Conservation (phyloP, 148 eudicot species). For the Tetragonia tetragonoides region DNA sequence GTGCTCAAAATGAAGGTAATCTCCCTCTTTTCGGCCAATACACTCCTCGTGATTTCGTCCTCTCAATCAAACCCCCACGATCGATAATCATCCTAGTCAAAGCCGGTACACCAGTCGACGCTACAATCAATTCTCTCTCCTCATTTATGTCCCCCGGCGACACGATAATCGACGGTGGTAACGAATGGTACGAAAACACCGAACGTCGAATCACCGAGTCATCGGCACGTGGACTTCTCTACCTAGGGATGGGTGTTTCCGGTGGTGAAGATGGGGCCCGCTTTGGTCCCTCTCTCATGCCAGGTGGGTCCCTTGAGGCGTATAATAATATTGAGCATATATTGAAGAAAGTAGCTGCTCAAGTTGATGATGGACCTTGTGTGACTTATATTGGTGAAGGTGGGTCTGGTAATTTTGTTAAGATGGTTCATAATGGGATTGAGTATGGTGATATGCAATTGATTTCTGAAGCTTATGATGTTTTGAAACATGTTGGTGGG, state of each 20-base stretch:
- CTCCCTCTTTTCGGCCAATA: constrained; percentile 60
- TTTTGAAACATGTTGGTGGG: constrained; percentile 66
- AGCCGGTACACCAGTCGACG: constrained; percentile 82
- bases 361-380: constrained; percentile 85
- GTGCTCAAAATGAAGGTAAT: constrained; percentile 56
- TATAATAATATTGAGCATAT: constrained; percentile 47
- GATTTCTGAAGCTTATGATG: constrained; percentile 81
- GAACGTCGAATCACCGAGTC: constrained; percentile 58
- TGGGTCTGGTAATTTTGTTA: constrained; percentile 79
- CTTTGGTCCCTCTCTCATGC: constrained; percentile 70
- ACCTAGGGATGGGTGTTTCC: constrained; percentile 81
- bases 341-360: constrained; percentile 67
- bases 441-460: constrained; percentile 91
- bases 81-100: constrained; percentile 81
- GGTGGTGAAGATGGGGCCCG: constrained; percentile 89
- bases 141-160: constrained; percentile 66
- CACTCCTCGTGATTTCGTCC: constrained; percentile 62
- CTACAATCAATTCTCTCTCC: constrained; percentile 59
- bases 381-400: constrained; percentile 86
- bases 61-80: constrained; percentile 61
- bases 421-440: constrained; percentile 89
- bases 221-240: constrained; percentile 37
- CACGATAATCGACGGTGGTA: constrained; percentile 80
- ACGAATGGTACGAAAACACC: constrained; percentile 84
- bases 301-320: constrained; percentile 65